A percentile compares a stretch with the other conserved stretches of the same genome.
These are phyloP conservation scores for Blastobotrys niveus DNA, from an alignment of 1,139 yeast species.

Conservation along the genomic window DNA sequence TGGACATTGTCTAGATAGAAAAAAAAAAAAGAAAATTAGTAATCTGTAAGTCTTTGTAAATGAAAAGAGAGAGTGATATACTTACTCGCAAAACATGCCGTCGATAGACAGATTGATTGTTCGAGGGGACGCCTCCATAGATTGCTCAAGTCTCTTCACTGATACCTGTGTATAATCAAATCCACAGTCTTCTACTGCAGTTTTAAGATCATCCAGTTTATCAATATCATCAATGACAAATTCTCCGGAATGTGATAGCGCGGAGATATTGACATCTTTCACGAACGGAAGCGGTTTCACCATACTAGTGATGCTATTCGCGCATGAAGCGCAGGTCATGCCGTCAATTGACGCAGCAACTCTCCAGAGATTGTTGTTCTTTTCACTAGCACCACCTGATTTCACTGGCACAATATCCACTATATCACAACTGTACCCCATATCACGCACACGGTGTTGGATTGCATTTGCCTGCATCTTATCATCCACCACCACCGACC, in stretches of 20 bases:
- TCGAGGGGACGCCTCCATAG: constrained; percentile 38
- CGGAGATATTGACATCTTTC: constrained; percentile 48
- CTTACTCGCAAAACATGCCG: constrained; percentile 59
- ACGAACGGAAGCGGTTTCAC: constrained; percentile 50
- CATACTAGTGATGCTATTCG: constrained; percentile 48
- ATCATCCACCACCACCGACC: constrained; percentile 34
- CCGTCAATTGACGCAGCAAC: constrained; percentile 64
- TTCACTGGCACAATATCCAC: constrained; percentile 57
- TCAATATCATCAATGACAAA: constrained; percentile 41
- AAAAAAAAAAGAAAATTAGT: no score
- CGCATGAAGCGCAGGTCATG: constrained; percentile 71
- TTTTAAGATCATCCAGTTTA: constrained; percentile 19
- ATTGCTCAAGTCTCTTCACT: constrained; percentile 18
- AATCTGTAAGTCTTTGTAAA: not conserved
- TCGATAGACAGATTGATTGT: constrained; percentile 52
- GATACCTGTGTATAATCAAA: constrained; percentile 47
- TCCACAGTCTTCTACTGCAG: constrained; percentile 9
- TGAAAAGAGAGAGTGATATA: constrained; percentile 2
- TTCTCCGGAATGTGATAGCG: constrained; percentile 55
- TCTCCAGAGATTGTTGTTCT: no score
- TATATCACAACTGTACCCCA: constrained; percentile 54
- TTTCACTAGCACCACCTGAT: constrained; percentile 15
- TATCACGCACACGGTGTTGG: constrained; percentile 43
- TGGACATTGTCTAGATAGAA: constrained; percentile 59
- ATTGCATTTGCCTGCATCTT: constrained; percentile 50